Conservation (phyloP, 345 rosid genomes). For the Eutrema heterophyllum region DNA sequence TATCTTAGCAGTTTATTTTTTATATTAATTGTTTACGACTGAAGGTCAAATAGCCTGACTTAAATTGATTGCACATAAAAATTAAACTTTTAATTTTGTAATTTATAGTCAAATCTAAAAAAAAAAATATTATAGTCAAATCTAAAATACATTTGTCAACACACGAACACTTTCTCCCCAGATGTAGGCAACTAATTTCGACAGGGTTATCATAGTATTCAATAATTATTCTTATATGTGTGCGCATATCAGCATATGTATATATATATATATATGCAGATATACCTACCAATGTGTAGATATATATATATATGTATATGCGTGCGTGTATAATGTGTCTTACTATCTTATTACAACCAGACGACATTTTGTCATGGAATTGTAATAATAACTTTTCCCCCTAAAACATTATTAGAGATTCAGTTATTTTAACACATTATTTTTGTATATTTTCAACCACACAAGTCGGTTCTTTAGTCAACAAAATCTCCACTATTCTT, state of each 20-base stretch:
- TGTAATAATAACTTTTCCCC: constrained; percentile 8
- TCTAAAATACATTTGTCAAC: background rate
- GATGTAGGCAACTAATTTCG: background rate
- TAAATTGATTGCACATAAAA: background rate
- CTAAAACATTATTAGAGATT: background rate
- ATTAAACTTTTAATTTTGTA: too few species aligned
- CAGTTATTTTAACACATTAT: constrained; percentile 12
- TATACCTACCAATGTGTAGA: constrained; percentile 13
- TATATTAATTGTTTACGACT: background rate
- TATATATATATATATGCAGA: background rate
- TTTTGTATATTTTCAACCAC: constrained; percentile 8
- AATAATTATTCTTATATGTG: background rate
- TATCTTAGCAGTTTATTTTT: background rate
- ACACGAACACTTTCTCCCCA: constrained; percentile 9
- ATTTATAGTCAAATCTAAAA: too few species aligned
- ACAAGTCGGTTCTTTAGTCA: constrained; percentile 21
- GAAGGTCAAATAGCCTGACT: background rate
- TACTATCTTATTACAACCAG: background rate
- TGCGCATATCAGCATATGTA: background rate
- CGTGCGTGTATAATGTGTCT: constrained; percentile 11
- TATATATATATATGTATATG: too few species aligned
- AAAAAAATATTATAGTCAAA: too few species aligned
- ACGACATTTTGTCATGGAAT: background rate
- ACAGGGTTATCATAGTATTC: background rate
- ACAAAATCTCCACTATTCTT: constrained; percentile 1